Percentiles rank a stretch among this genome's conserved stretches.
These are phyloP conservation scores for Chlorella sp. DNA, from an alignment of 139 green algal species.

Conservation along the genomic window DNA sequence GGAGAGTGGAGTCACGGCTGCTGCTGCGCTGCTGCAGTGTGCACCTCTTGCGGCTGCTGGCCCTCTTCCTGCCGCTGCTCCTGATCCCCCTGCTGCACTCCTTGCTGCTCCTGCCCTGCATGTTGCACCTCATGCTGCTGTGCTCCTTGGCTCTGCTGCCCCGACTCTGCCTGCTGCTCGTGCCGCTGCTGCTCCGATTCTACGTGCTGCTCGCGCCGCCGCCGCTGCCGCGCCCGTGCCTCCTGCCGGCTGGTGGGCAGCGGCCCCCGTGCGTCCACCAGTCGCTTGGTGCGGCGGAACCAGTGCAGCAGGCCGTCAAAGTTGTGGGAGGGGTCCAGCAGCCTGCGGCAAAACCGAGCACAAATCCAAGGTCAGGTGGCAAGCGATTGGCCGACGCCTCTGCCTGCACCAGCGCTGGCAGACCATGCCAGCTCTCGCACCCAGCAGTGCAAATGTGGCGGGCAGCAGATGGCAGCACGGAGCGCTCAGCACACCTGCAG, in stretches of 20 bases:
- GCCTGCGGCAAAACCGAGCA: background rate
- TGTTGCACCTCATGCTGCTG: background rate
- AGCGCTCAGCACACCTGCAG: slow-evolving; percentile 1
- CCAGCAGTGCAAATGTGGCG: too few species aligned
- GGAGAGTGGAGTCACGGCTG: background rate
- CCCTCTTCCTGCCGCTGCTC: background rate
- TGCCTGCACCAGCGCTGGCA: too few species aligned
- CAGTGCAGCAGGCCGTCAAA: slow-evolving; percentile 22
- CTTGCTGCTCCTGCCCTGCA: background rate
- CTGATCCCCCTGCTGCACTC: background rate
- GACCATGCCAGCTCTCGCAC: too few species aligned
- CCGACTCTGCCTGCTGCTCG: background rate
- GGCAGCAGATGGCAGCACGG: too few species aligned
- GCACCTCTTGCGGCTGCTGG: background rate
- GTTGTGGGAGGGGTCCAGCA: background rate
- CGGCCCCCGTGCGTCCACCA: background rate
- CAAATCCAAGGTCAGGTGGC: too few species aligned
- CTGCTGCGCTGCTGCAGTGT: background rate
- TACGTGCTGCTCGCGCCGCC: background rate
- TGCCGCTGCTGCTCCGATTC: background rate
- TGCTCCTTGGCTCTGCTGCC: background rate
- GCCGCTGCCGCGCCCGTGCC: background rate
- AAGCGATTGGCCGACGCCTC: too few species aligned
- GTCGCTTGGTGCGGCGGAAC: background rate
- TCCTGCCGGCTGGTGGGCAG: slow-evolving; percentile 21